Base-by-base conservation (phyloP, 2,329 filamentous ascomycete genomes). In the Lasiodiplodia gonubiensis region DNA sequence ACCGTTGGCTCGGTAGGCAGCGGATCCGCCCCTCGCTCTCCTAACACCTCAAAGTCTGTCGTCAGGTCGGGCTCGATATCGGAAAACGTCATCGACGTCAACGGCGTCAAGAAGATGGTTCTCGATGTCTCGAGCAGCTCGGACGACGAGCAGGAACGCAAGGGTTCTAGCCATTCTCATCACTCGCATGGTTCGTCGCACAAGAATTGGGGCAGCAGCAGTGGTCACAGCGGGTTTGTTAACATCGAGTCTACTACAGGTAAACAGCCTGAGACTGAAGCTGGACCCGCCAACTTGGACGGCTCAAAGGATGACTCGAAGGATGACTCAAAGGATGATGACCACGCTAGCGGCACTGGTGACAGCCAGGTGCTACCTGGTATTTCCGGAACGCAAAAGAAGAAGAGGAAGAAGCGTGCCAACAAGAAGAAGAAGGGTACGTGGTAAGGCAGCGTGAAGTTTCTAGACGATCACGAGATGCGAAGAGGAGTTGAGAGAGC, bases 31-130 rank as follows among this genome's bases (percentile, higher is more conserved):
- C 74, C 76, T 14, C 69, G 66, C 23, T 73, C 75, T 0, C 70
- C 46, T 5, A 76, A 75, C 66, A 72, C 78, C 70, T 80, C 80
- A 42, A 46, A 49, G 18, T 83, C 85, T 11, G 82, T 83, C 6
- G 88, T 89, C 5, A 85, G 90, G 68, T 92, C 89, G 71, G 91
- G 92, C 35, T 92, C 89, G 75, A 92, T 94, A 72, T 93, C 91
- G 0, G 91, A 94, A 78, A 92, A 91, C 69, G 82, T 92, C n/a
- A 82, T 94, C 67, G 90, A 94, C 73, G 83, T 89, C 2, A 88
- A 89, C 66, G 92, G 92, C 2, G 85, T 93, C 64, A 87, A 88
- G 70, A 94, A 94, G 79, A 87, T 93, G 54, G 87, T 94, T 1
- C 82, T 94, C 33, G 89, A 92, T 74, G 89, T 89, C 3, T 90